Conservation (phyloP, 139 green algal genomes). For the Pedinophyceae sp. region DNA sequence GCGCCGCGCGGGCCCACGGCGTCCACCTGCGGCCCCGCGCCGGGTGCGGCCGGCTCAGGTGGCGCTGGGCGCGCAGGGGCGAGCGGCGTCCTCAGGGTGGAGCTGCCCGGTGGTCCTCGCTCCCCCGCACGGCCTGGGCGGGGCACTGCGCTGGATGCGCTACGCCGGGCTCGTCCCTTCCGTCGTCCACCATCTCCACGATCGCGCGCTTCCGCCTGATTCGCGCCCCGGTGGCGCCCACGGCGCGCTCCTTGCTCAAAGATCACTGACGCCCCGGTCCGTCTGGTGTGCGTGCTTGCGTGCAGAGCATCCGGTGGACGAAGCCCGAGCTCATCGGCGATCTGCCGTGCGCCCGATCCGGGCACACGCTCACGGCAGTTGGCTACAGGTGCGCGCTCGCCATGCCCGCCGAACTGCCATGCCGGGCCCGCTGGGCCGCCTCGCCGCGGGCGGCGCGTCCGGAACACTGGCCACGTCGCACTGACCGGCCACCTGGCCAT, state of each 20-base stretch:
- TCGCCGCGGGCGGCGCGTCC: too few relatives aligned
- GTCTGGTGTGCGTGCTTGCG: not conserved
- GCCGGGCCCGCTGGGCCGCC: too few relatives aligned
- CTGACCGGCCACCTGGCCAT: constrained; percentile 16
- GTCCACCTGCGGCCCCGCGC: not conserved
- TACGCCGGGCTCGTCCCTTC: not conserved
- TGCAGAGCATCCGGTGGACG: constrained; percentile 29
- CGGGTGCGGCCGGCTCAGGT: not conserved
- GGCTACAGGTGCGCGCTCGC: constrained; percentile 39
- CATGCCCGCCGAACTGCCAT: too few relatives aligned
- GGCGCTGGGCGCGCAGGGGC: not conserved
- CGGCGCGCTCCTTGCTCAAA: not conserved
- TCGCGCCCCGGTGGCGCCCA: not conserved
- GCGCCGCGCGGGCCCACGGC: too few relatives aligned
- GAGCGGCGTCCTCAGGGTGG: not conserved
- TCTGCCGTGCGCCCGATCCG: constrained; percentile 37
- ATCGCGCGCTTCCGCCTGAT: not conserved
- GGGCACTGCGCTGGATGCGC: not conserved
- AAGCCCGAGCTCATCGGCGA: constrained; percentile 17
- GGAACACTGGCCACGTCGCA: constrained; percentile 43
- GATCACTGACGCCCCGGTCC: not conserved
- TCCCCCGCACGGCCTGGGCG: not conserved
- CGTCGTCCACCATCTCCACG: not conserved
- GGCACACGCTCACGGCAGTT: constrained; percentile 54
- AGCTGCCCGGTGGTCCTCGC: too few relatives aligned